Conservation (phyloP, 179 eudicot species). For the Heliamphora pulchella region DNA sequence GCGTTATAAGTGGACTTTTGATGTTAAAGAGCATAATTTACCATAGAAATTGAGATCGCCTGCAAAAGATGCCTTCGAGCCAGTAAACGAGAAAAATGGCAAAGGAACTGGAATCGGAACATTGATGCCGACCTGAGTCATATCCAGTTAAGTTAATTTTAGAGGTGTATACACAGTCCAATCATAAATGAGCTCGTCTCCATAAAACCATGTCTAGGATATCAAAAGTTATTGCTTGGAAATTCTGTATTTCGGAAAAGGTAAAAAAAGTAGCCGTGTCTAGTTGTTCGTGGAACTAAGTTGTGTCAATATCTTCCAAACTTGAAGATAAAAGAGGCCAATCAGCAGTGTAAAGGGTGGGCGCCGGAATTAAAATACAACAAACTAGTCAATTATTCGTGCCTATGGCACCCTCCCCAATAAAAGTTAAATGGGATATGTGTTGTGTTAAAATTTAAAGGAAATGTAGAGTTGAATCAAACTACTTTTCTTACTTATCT, state of each 20-base stretch:
- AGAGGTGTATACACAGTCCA: not conserved
- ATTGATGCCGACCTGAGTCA: conserved; percentile 80
- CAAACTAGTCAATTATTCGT: too few relatives aligned
- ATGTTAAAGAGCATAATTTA: conserved; percentile 16
- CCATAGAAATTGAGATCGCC: conserved; percentile 97
- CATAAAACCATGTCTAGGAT: not conserved
- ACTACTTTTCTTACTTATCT: too few relatives aligned
- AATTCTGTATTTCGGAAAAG: too few relatives aligned
- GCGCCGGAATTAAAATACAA: not conserved
- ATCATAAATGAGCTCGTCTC: not conserved
- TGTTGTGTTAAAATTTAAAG: too few relatives aligned
- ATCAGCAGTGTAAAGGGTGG: not conserved
- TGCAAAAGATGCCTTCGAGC: conserved; percentile 94
- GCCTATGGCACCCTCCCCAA: too few relatives aligned
- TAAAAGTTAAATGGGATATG: too few relatives aligned
- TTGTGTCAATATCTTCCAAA: not conserved
- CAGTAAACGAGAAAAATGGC: conserved; percentile 95
- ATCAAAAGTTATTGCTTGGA: not conserved
- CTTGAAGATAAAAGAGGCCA: not conserved
- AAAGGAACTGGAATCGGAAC: conserved; percentile 97
- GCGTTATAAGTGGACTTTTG: not conserved
- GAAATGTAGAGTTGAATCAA: too few relatives aligned
- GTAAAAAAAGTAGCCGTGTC: not conserved
- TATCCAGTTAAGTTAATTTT: not conserved
- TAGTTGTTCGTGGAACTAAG: not conserved